Conservation (phyloP, 176 grass and related monocot genomes). For the Echinochloa phyllopogon region DNA sequence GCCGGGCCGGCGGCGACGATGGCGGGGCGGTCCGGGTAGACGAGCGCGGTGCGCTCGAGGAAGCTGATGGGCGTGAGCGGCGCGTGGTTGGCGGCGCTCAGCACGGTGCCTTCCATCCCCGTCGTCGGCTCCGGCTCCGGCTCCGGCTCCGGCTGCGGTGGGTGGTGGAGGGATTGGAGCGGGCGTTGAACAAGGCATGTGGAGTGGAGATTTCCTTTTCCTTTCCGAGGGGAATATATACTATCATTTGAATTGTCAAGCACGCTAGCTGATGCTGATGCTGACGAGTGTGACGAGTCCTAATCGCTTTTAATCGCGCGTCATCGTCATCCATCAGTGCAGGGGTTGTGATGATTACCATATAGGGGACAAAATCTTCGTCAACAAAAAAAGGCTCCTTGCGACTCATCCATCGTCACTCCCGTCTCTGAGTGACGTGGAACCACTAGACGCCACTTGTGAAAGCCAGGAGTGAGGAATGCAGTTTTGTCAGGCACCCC, state of each 20-base stretch:
- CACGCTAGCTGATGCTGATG: not conserved
- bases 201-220: too few relatives aligned
- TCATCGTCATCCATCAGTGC: not conserved
- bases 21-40: conserved; percentile 67
- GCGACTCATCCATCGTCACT: not conserved
- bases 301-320: not conserved
- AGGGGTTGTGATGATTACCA: too few relatives aligned
- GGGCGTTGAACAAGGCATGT: not conserved
- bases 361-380: too few relatives aligned
- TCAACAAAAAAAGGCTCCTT: too few relatives aligned
- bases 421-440: not conserved
- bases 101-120: conserved; percentile 74
- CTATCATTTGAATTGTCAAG: too few relatives aligned
- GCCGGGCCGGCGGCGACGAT: conserved; percentile 34
- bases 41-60: conserved; percentile 70
- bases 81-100: conserved; percentile 74
- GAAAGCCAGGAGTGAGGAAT: too few relatives aligned
- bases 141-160: not conserved
- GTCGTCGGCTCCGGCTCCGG: not conserved
- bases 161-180: not conserved
- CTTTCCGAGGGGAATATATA: too few relatives aligned
- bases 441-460: not conserved
- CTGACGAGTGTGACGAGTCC: not conserved
- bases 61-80: conserved; percentile 92
- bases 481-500: too few relatives aligned